A percentile compares a stretch with the other conserved stretches of the same genome.
Evolutionary conservation across 2,329 filamentous ascomycete species (phyloP).

Genomic region (Aspergillus niger): DNA sequence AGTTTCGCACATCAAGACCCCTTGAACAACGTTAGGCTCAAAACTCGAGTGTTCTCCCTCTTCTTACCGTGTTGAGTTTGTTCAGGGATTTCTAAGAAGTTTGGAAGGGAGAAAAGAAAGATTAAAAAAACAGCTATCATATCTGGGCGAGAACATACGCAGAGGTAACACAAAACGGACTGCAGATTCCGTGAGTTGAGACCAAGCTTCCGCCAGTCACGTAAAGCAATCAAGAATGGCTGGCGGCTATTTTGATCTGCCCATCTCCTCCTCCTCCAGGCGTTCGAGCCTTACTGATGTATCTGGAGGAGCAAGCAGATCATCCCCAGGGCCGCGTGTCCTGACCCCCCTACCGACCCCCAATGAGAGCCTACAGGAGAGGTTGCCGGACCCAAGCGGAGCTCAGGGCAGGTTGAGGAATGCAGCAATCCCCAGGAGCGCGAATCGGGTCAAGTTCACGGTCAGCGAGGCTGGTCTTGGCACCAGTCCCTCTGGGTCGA

Average conservation of each 20-base stretch:
- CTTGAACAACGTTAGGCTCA: background rate
- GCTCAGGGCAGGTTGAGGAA: conserved; percentile 39
- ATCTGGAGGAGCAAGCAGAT: conserved; percentile 22
- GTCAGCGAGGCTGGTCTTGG: conserved; percentile 26
- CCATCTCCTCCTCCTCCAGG: conserved; percentile 27
- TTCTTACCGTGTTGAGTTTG: background rate
- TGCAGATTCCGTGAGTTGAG: conserved; percentile 9
- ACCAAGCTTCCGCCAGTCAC: conserved; percentile 5
- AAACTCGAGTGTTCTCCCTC: background rate
- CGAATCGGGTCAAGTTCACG: conserved; percentile 40
- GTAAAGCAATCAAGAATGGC: conserved; percentile 30
- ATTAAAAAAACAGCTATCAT: background rate
- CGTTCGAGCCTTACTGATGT: conserved; percentile 30
- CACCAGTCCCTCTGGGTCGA: conserved; percentile 23
- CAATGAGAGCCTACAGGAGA: conserved; percentile 28
- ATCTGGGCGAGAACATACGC: background rate
- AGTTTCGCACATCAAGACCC: background rate
- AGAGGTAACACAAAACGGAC: conserved; percentile 16
- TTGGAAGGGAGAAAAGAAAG: background rate
- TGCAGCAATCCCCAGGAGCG: conserved; percentile 39
- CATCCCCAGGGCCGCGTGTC: conserved; percentile 28
- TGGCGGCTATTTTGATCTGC: conserved; percentile 38
- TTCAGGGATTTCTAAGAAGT: background rate
- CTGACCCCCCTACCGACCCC: conserved; percentile 24
- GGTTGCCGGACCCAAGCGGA: conserved; percentile 24